Conservation (phyloP, 1,139 yeast genomes). For the Debaryomycetaceae sp. region DNA sequence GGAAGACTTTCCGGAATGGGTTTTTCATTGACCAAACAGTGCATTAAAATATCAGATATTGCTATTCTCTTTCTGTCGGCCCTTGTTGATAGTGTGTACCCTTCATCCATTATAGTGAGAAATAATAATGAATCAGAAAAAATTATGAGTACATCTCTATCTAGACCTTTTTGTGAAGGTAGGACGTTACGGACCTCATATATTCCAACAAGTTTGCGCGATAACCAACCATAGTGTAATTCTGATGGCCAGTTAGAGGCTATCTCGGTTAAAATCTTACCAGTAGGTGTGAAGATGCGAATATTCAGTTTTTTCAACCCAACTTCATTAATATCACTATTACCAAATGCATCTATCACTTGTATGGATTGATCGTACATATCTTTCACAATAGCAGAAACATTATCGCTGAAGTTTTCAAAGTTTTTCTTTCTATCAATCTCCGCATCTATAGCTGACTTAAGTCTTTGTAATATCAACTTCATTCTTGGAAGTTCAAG, state of each 20-base stretch:
- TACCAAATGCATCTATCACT: constrained; percentile 80
- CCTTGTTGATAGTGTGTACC: constrained; percentile 24
- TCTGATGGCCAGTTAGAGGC: constrained; percentile 87
- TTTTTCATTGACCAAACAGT: constrained; percentile 80
- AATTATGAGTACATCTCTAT: constrained; percentile 59
- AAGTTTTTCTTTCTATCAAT: constrained; percentile 12
- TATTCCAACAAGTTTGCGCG: constrained; percentile 79
- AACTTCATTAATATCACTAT: constrained; percentile 24
- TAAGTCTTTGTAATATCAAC: constrained; percentile 59
- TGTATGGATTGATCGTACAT: constrained; percentile 55
- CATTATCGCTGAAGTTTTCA: constrained; percentile 13
- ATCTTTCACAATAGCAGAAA: constrained; percentile 22
- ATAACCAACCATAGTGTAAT: constrained; percentile 84
- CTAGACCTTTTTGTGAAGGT: constrained; percentile 23
- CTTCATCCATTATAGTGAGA: constrained; percentile 35
- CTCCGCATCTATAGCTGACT: constrained; percentile 22
- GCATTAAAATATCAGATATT: constrained; percentile 80
- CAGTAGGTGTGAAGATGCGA: constrained; percentile 86
- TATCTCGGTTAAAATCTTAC: constrained; percentile 77
- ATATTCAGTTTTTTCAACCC: constrained; percentile 33
- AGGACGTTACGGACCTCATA: constrained; percentile 49
- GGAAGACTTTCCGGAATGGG: constrained; percentile 68
- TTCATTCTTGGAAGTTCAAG: constrained; percentile 67
- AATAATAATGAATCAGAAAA: constrained; percentile 79
- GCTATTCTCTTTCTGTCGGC: constrained; percentile 51